Base-by-base conservation (phyloP, 1,139 yeast species). In the Eremothecium coryli region DNA sequence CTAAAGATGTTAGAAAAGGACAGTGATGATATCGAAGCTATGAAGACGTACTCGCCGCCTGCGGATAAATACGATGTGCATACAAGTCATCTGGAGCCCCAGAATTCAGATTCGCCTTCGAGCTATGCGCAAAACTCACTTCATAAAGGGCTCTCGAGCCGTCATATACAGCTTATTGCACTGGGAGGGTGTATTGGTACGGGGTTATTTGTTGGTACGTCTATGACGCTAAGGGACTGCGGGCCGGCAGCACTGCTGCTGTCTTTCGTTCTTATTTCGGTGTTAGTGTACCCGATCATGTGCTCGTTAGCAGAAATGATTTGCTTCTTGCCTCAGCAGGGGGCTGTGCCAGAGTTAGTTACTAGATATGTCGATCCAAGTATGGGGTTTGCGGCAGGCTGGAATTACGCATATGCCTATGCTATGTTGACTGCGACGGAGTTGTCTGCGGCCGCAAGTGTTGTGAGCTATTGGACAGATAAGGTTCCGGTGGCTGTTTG, bases 121-220 rank as follows among this genome's bases (percentile, higher is more conserved):
- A 10, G 10, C 10, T 20, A 20, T 20, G 22, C 8, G 22, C 22
- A 20, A 20, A 11, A 13, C 14, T 10, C 12, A 4, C 16, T 82
- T 40, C 64, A 75, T 32, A 66, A 84, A 52, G 66, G 71, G 27
- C 65, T 80, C 42, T 76, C 76, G 49, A 65, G 62, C 76, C 79
- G 77, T 49, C 79, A 73, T 44, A 56, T 74, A 36, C 79, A 74
- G 52, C 69, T 76, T 74, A 82, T 84, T 58, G 93, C 93, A 32
- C 72, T 84, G 49, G 94, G 94, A 54, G 93, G 94, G 39, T 68
- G 82, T 37, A 81, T 84, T 45, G 94, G 94, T 58, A 82, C 68
- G 2, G 67, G 67, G 70, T 48, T 74, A 58, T 68, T 65, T 49
- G 74, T 77, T 24, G 82, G 82, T 50, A 65, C 76, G 20, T 82